A percentile compares a stretch with the other conserved stretches of the same genome.
Conservation (phyloP, 83 land plant species). For the Thuja plicata region DNA sequence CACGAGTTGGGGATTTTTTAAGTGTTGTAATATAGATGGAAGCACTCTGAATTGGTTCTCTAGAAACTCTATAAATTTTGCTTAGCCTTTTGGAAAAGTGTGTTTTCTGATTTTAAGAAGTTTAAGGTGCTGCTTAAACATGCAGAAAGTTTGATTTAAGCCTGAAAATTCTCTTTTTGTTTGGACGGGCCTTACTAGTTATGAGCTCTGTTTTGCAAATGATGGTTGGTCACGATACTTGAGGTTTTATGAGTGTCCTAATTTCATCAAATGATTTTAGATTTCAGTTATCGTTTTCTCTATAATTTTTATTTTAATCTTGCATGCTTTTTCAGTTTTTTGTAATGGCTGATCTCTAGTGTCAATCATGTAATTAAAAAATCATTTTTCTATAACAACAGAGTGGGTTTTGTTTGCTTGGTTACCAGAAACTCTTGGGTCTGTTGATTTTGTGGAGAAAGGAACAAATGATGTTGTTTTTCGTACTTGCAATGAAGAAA, state of each 20-base stretch:
- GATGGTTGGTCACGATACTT: not conserved
- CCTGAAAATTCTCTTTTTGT: not conserved
- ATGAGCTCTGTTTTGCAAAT: not conserved
- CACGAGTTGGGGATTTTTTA: not conserved
- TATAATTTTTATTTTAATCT: not conserved
- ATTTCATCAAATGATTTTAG: not conserved
- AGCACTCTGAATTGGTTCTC: not conserved
- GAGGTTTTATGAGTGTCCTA: not conserved
- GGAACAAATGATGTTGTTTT: slow-evolving; percentile 71
- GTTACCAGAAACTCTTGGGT: slow-evolving; percentile 53
- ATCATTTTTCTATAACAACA: not conserved
- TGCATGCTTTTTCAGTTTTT: not conserved
- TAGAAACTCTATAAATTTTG: not conserved
- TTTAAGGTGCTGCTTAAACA: not conserved
- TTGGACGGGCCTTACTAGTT: not conserved
- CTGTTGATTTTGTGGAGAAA: slow-evolving; percentile 76
- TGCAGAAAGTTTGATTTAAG: not conserved
- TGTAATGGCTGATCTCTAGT: not conserved
- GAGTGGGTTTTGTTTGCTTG: not conserved
- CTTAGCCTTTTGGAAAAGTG: not conserved
- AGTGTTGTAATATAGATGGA: not conserved
- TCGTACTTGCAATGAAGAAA: slow-evolving; percentile 74
- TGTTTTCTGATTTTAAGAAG: not conserved
- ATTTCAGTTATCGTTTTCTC: not conserved
- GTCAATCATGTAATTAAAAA: not conserved